phyloP scores from a whole-genome alignment of 805 yeast genomes.

The Hanseniaspora singularis region DNA sequence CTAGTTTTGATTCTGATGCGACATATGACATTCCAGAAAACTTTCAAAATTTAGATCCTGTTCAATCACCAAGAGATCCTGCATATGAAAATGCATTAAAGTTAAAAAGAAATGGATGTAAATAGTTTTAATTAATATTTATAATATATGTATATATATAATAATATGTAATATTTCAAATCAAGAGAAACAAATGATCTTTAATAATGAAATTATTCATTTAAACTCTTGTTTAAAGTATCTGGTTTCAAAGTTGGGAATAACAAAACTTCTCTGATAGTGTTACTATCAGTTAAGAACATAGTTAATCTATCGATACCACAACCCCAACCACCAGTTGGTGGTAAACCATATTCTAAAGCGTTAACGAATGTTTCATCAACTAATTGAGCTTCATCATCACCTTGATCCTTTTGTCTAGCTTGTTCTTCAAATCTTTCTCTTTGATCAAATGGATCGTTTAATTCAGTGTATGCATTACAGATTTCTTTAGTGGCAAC shows the following conservation, averaged over 20 bases:
- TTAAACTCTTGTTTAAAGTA: slow-evolving; percentile 29
- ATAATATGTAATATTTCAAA: neutral
- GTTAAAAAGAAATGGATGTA: slow-evolving; percentile 58
- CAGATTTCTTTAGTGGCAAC: slow-evolving; percentile 97
- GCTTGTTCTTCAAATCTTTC: slow-evolving; percentile 98
- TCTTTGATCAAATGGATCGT: slow-evolving; percentile 98
- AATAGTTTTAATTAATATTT: neutral
- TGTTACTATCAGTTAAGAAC: slow-evolving; percentile 93
- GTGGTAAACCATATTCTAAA: slow-evolving; percentile 95
- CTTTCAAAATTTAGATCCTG: slow-evolving; percentile 65
- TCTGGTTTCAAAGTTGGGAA: slow-evolving; percentile 99
- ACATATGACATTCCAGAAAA: slow-evolving; percentile 44
- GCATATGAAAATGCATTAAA: slow-evolving; percentile 90
- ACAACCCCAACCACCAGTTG: slow-evolving; percentile 99
- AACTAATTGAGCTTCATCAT: slow-evolving; percentile 93
- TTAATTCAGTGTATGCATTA: slow-evolving; percentile 97
- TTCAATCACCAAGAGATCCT: slow-evolving; percentile 91
- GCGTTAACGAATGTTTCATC: slow-evolving; percentile 98
- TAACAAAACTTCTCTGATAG: slow-evolving; percentile 91
- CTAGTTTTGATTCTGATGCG: slow-evolving; percentile 85
- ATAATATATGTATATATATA: neutral
- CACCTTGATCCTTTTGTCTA: slow-evolving; percentile 96
- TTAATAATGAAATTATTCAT: slow-evolving; percentile 19
- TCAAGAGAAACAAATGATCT: neutral
- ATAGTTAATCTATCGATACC: slow-evolving; percentile 97